Base-by-base conservation (phyloP, 148 eudicot genomes). In the Arbutus unedo region DNA sequence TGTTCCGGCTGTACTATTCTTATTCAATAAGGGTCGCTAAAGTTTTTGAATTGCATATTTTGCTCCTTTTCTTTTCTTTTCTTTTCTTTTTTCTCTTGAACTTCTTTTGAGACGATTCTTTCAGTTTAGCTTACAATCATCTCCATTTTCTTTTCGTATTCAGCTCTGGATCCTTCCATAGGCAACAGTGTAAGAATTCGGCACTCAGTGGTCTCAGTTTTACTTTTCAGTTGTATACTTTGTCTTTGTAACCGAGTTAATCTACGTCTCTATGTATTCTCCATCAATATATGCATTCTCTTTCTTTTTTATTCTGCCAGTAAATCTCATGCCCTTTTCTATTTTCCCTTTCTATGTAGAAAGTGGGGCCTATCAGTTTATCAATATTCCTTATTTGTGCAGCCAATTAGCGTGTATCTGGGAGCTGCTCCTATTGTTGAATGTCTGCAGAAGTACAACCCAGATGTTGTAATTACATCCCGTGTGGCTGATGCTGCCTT, bases 401-500 rank as follows among this genome's bases (percentile, higher is more conserved):
- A 97, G 99, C 91, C 90, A 68, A 81, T 80, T 71, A 93, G 95
- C 86, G 90, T 92, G 47, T 97, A 97, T 87, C 85, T 97, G 57
- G 99, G 99, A 81, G 99, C 98, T 72, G 92, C 97, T 81, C 97
- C 98, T 7, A 97, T 97, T 77, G 96, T 97, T 76, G 85, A 90
- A 82, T 97, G 99, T 82, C 90, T 97, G 68, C 93, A 93, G 88
- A 90, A 82, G 84, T 88, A 89, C 83, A 86, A 86, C 41, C 98
- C 98, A 79, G 82, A 92, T 90, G 98, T 97, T 50, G 84, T 97
- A 84, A 94, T 97, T 81, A 97, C 98, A 60, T 91, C 98, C 67
- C 93, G 99, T 74, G 92, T 97, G 80, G 99, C 99, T 16, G 99
- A 97, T 90, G 99, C 98, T 84, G 86, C 98, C 84, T 88, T 97